Conservation (phyloP, 495 filamentous ascomycete genomes). For the Penicillium bovifimosum region DNA sequence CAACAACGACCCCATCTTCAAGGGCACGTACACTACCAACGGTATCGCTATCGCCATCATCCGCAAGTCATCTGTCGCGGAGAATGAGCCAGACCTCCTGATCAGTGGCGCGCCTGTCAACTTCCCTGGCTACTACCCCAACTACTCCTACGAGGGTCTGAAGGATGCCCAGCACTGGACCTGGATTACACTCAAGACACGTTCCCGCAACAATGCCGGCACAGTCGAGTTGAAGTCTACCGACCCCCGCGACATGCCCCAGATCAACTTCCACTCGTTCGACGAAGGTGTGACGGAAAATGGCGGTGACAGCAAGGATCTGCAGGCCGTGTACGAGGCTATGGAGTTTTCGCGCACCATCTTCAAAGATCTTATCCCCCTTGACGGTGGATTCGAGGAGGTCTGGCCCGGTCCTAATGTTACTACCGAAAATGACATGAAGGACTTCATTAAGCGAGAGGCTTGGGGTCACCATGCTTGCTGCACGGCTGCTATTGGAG, state of each 20-base stretch:
- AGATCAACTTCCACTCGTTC: constrained; percentile 55
- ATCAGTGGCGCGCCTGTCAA: constrained; percentile 46
- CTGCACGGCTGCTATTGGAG: constrained; percentile 53
- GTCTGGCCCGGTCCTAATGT: constrained; percentile 45
- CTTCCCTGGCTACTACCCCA: constrained; percentile 38
- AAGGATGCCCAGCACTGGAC: constrained; percentile 30
- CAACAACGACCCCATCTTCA: constrained; percentile 28
- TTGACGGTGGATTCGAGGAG: constrained; percentile 37
- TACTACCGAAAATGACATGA: constrained; percentile 31
- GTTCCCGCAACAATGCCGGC: constrained; percentile 46
- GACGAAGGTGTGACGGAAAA: constrained; percentile 30
- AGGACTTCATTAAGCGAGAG: constrained; percentile 45
- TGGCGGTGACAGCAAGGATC: constrained; percentile 36
- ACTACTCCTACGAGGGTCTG: constrained; percentile 28
- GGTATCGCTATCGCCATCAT: constrained; percentile 44
- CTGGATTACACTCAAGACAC: constrained; percentile 49
- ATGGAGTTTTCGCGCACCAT: constrained; percentile 41
- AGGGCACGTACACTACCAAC: constrained; percentile 45
- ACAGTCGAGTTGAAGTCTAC: constrained; percentile 42
- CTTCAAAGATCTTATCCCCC: constrained; percentile 26
- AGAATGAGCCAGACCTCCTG: constrained; percentile 44
- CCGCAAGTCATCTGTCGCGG: constrained; percentile 34
- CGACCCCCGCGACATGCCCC: constrained; percentile 47
- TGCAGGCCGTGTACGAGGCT: constrained; percentile 45
- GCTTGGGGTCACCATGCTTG: constrained; percentile 58